phyloP scores from a whole-genome alignment of 768 basidiomycete genomes.

The Panaeolus papilionaceus region DNA sequence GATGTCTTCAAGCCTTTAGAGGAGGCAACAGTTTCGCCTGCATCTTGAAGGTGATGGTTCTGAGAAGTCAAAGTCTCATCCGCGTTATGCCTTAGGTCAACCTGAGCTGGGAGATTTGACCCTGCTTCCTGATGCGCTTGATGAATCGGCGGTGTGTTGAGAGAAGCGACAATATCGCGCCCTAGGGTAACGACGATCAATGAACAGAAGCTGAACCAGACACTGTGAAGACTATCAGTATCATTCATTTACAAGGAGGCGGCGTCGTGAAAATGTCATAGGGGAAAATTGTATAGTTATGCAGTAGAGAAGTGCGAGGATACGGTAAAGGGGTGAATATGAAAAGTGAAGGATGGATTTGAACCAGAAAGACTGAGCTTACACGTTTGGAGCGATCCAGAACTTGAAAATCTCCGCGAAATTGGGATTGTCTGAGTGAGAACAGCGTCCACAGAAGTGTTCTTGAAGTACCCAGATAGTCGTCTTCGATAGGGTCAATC shows the following conservation, averaged over 20 bases:
- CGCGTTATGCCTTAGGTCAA: neutral
- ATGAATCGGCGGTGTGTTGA: conserved; percentile 22
- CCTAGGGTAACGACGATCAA: conserved; percentile 44
- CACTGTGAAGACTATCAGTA: conserved; percentile 26
- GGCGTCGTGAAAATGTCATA: conserved; percentile 1
- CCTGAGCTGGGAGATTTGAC: conserved; percentile 1
- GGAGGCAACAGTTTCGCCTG: neutral
- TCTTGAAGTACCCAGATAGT: conserved; percentile 75
- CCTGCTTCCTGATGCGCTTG: conserved; percentile 1
- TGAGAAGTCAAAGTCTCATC: neutral
- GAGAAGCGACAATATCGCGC: conserved; percentile 37
- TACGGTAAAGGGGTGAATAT: neutral
- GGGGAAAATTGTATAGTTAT: neutral
- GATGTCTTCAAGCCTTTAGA: conserved; percentile 1
- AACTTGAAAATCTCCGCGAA: conserved; percentile 52
- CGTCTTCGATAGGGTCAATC: conserved; percentile 82
- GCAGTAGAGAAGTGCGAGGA: neutral
- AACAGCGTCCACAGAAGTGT: conserved; percentile 71
- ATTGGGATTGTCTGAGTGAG: conserved; percentile 64
- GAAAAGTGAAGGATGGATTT: neutral
- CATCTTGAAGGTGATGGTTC: neutral
- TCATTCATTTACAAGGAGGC: neutral
- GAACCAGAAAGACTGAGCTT: conserved; percentile 28
- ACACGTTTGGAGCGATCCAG: conserved; percentile 79
- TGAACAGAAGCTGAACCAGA: conserved; percentile 39